Evolutionary conservation across 257 asterid species (phyloP).

Genomic region (Cinchona pubescens): DNA sequence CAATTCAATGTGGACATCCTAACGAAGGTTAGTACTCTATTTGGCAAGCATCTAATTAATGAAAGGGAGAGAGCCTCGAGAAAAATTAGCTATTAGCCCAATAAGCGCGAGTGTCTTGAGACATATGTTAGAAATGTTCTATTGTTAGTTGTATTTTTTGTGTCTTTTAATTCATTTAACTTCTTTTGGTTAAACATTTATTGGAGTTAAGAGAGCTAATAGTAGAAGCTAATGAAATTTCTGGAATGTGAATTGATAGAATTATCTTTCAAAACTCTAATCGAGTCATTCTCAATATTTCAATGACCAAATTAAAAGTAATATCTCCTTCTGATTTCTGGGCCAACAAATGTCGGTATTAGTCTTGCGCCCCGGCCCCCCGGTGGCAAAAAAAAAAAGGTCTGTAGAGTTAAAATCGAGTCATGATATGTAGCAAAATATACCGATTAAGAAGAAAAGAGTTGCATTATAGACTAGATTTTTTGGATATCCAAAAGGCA

Average conservation of each 20-base stretch:
- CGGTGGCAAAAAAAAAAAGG: too few species aligned
- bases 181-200: neutral
- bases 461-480: too few species aligned
- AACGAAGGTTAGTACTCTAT: neutral
- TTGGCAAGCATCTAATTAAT: conserved; percentile 9
- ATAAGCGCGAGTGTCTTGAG: too few species aligned
- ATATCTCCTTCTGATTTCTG: neutral
- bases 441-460: too few species aligned
- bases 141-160: too few species aligned
- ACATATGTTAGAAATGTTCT: too few species aligned
- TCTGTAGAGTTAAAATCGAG: too few species aligned
- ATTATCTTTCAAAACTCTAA: neutral
- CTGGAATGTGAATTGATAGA: neutral
- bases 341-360: neutral
- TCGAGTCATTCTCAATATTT: neutral
- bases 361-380: too few species aligned
- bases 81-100: too few species aligned
- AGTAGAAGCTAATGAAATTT: neutral
- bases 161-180: neutral
- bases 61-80: too few species aligned
- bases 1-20: neutral
- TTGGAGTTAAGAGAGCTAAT: neutral
- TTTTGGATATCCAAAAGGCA: too few species aligned
- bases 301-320: neutral
- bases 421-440: neutral